phyloP scores from a whole-genome alignment of 768 basidiomycete genomes.

The Glaciozyma martinii region DNA sequence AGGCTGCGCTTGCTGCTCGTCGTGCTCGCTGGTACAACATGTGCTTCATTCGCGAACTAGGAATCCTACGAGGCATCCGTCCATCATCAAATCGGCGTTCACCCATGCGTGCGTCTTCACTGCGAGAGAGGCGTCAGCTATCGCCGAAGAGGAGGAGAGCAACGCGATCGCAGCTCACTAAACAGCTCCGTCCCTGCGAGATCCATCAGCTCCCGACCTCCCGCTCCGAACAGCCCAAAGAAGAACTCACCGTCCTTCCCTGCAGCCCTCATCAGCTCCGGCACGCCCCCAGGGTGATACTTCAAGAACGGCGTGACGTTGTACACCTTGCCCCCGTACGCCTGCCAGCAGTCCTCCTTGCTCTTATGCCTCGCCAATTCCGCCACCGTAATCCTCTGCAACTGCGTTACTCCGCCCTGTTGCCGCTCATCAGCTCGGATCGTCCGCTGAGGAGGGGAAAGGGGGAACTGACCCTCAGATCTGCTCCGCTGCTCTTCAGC shows the following conservation, averaged over 20 bases:
- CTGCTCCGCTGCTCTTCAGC: conserved; percentile 66
- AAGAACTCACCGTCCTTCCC: conserved; percentile 64
- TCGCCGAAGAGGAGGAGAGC: neutral
- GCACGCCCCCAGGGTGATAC: conserved; percentile 90
- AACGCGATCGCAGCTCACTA: conserved; percentile 48
- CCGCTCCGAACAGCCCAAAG: neutral
- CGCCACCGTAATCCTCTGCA: conserved; percentile 64
- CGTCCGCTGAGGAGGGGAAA: conserved; percentile 23
- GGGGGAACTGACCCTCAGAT: conserved; percentile 55
- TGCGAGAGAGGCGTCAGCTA: conserved; percentile 38
- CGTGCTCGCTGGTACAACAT: too few relatives aligned
- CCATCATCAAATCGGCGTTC: conserved; percentile 90
- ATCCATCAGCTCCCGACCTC: neutral
- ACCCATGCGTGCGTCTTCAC: conserved; percentile 94
- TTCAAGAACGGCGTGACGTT: conserved; percentile 86
- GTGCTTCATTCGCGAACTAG: conserved; percentile 47
- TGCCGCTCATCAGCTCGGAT: neutral
- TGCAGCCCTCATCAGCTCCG: conserved; percentile 86
- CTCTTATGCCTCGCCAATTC: conserved; percentile 72
- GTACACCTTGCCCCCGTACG: conserved; percentile 87
- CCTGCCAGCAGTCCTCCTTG: conserved; percentile 83
- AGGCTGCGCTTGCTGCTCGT: too few relatives aligned
- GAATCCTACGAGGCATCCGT: conserved; percentile 84
- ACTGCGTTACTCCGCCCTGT: conserved; percentile 58
- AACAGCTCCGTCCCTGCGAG: conserved; percentile 64